phyloP scores from a whole-genome alignment of 345 rosid species.

The Boechera stricta region DNA sequence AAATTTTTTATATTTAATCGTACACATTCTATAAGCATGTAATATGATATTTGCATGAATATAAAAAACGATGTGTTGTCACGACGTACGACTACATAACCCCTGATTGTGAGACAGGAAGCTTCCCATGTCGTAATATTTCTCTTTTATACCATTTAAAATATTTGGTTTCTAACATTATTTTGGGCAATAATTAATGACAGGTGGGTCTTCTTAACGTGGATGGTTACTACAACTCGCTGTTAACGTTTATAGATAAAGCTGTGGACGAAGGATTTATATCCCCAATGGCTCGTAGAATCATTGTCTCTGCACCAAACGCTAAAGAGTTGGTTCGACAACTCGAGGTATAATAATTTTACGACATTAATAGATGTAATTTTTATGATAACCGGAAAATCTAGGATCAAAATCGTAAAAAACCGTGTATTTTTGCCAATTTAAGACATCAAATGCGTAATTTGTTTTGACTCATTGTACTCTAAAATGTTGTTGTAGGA shows the following conservation, averaged over 20 bases:
- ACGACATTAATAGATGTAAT: too few relatives aligned
- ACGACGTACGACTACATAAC: constrained; percentile 43
- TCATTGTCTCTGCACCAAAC: constrained; percentile 84
- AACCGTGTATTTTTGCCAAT: neutral
- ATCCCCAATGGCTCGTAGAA: constrained; percentile 81
- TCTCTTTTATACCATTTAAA: neutral
- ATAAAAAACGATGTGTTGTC: constrained; percentile 41
- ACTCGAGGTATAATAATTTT: constrained; percentile 66
- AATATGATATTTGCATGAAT: constrained; percentile 30
- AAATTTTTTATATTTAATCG: neutral
- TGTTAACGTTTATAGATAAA: constrained; percentile 81
- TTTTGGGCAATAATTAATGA: constrained; percentile 24
- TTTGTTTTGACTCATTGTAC: constrained; percentile 17
- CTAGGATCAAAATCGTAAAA: too few relatives aligned
- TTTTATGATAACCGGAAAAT: too few relatives aligned
- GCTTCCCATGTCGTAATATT: constrained; percentile 47
- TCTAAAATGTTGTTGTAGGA: constrained; percentile 51
- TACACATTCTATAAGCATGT: constrained; percentile 32
- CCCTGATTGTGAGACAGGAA: constrained; percentile 51
- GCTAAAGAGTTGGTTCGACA: constrained; percentile 80
- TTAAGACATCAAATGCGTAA: neutral
- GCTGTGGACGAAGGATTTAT: constrained; percentile 97
- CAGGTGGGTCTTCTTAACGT: constrained; percentile 97
- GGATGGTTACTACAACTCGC: constrained; percentile 88
- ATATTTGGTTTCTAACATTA: constrained; percentile 23